Evolutionary conservation across 352 stramenopile species (phyloP).

Genomic region (Globisporangium viniferum): DNA sequence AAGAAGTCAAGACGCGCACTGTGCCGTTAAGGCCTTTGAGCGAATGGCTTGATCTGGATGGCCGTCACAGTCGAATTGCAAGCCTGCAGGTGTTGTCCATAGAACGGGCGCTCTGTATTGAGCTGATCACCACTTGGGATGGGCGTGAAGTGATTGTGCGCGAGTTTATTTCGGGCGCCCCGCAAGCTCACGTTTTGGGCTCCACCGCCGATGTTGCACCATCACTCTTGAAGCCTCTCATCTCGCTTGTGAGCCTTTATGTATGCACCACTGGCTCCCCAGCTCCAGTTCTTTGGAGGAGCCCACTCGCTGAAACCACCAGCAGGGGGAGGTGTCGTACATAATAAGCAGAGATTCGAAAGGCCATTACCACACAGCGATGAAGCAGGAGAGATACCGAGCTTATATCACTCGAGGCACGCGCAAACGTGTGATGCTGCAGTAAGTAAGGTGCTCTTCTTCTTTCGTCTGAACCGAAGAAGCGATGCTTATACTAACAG

Average conservation of each 20-base stretch:
- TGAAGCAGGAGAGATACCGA: conserved; percentile 4
- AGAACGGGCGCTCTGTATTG: neutral
- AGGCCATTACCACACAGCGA: neutral
- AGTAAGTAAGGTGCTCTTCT: neutral
- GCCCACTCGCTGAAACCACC: conserved; percentile 1
- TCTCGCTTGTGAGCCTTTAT: neutral
- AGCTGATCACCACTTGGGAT: neutral
- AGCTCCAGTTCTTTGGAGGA: neutral
- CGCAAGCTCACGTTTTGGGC: conserved; percentile 8
- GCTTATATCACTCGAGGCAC: neutral
- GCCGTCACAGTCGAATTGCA: conserved; percentile 4
- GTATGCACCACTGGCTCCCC: neutral
- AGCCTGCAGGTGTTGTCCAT: neutral
- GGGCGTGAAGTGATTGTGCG: neutral
- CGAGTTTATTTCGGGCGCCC: conserved; percentile 14
- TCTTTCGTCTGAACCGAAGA: neutral
- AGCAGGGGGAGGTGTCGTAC: too few species aligned
- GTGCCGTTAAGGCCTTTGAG: neutral
- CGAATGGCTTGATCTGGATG: neutral
- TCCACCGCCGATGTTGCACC: neutral
- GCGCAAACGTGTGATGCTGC: neutral
- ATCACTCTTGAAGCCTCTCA: conserved; percentile 3
- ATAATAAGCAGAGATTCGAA: neutral
- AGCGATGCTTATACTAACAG: neutral
- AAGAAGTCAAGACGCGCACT: neutral